Percentiles rank a stretch among this genome's conserved stretches.
These are phyloP conservation scores for Colletotrichum limetticola DNA, from an alignment of 2,329 filamentous ascomycete species.

Conservation along the genomic window DNA sequence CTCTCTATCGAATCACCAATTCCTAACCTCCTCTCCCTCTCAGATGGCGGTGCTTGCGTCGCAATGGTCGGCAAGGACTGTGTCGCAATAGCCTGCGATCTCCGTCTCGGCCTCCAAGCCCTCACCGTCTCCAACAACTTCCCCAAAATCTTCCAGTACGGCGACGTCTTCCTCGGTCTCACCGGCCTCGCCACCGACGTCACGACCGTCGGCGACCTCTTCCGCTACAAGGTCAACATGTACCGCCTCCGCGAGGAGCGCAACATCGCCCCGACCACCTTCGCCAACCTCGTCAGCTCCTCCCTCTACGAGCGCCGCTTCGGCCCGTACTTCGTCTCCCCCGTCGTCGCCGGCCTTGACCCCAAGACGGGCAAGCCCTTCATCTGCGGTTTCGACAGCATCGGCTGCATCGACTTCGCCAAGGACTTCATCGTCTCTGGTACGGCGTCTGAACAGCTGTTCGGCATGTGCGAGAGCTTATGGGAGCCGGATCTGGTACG, in stretches of 20 bases:
- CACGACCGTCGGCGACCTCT: conserved; percentile 91
- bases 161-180: conserved; percentile 93
- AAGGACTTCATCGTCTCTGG: conserved; percentile 99
- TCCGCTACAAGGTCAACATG: conserved; percentile 99
- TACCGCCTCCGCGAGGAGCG: conserved; percentile 99
- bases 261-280: conserved; percentile 91
- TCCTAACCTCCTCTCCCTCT: conserved; percentile 35
- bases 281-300: conserved; percentile 94
- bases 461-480: conserved; percentile 97
- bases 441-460: conserved; percentile 96
- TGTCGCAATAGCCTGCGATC: conserved; percentile 98
- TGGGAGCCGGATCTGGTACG: conserved; percentile 97
- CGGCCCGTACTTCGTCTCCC: conserved; percentile 95
- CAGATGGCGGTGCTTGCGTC: conserved; percentile 91
- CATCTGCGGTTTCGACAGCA: conserved; percentile 99
- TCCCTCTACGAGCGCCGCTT: conserved; percentile 96
- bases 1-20: not conserved
- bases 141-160: conserved; percentile 99
- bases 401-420: conserved; percentile 99
- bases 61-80: conserved; percentile 99
- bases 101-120: conserved; percentile 95
- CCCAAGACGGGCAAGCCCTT: conserved; percentile 94
- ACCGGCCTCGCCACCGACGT: conserved; percentile 98
- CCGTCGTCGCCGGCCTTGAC: conserved; percentile 94
- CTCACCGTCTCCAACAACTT: conserved; percentile 99